These are phyloP conservation scores for Dothistroma pini DNA, from an alignment of 2,329 filamentous ascomycete genomes.

Conservation along the genomic window DNA sequence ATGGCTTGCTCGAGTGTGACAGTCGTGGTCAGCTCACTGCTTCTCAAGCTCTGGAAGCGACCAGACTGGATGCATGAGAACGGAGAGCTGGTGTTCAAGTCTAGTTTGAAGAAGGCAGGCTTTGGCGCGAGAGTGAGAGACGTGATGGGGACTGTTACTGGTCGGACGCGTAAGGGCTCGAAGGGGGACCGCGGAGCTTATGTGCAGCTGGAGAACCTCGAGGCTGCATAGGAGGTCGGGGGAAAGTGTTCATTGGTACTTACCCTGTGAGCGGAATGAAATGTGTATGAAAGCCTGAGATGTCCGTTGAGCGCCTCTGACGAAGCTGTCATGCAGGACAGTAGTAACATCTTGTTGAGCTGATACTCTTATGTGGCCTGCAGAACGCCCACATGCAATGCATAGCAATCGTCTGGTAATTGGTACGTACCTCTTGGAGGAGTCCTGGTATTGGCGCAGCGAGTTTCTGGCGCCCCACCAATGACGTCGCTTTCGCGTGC, in stretches of 20 bases:
- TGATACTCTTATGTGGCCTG: neutral
- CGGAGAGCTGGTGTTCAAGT: constrained; percentile 14
- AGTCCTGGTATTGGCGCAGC: neutral
- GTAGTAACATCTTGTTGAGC: neutral
- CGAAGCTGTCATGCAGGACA: neutral
- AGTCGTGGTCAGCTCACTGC: constrained; percentile 77
- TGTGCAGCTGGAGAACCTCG: constrained; percentile 43
- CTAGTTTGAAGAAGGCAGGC: constrained; percentile 8
- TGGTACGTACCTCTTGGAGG: too few species aligned
- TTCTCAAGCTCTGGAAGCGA: constrained; percentile 81
- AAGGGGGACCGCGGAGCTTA: constrained; percentile 41
- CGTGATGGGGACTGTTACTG: constrained; percentile 21
- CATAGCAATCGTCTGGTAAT: neutral
- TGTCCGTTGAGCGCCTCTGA: neutral
- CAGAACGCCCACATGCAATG: neutral
- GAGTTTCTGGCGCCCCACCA: neutral
- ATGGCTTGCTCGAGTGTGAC: constrained; percentile 91
- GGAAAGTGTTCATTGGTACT: neutral
- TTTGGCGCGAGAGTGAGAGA: constrained; percentile 11
- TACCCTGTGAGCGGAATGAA: constrained; percentile 5
- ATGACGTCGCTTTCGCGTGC: neutral
- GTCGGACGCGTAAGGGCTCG: constrained; percentile 34
- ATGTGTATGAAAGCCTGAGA: neutral
- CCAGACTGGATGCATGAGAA: constrained; percentile 70
- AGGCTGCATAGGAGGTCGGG: constrained; percentile 27